phyloP scores from a whole-genome alignment of 176 grass and related monocot species.

The Elymus sibiricus region DNA sequence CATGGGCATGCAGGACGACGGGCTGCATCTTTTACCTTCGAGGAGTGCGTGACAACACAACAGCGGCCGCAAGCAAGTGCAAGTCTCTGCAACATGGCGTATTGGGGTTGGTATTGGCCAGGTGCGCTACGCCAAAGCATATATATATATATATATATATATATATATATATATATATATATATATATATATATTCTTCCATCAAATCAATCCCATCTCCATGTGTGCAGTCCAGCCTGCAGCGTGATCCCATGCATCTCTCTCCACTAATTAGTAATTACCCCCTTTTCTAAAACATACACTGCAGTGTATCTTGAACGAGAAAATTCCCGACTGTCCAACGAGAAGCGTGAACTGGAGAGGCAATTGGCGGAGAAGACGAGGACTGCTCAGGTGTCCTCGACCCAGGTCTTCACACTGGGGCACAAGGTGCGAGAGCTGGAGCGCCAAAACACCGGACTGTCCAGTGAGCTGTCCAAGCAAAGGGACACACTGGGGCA shows the following conservation, averaged over 20 bases:
- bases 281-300: neutral
- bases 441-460: neutral
- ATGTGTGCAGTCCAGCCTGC: neutral
- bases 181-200: neutral
- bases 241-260: neutral
- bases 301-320: neutral
- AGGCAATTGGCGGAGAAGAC: neutral
- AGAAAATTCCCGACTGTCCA: neutral
- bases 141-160: too few species aligned
- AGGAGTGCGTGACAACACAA: neutral
- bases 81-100: constrained; percentile 15
- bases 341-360: constrained; percentile 10
- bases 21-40: neutral
- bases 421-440: neutral
- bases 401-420: neutral
- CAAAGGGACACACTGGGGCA: too few species aligned
- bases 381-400: too few species aligned
- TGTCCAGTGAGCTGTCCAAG: neutral
- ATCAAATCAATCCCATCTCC: neutral
- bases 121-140: neutral
- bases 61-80: neutral
- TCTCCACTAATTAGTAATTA: neutral
- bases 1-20: neutral
- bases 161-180: too few species aligned
- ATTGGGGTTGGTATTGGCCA: too few species aligned